phyloP scores from a whole-genome alignment of 345 rosid species.

The Xanthoceras sorbifolium region DNA sequence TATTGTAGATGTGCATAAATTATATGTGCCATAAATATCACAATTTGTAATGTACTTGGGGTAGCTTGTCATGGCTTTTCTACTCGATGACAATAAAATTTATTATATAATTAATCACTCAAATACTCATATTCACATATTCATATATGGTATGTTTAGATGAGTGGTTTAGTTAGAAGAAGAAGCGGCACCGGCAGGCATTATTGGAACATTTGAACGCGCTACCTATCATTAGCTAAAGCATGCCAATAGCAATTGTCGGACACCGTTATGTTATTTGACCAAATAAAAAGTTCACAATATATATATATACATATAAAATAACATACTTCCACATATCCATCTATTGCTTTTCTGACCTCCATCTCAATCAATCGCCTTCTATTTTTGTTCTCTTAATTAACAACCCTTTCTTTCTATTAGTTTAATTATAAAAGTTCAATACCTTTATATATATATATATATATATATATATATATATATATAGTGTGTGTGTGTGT shows the following conservation, averaged over 20 bases:
- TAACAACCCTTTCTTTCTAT: background rate
- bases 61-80: background rate
- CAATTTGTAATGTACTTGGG: too few species aligned
- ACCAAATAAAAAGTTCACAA: background rate
- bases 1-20: too few species aligned
- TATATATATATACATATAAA: background rate
- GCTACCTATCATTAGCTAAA: background rate
- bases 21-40: too few species aligned
- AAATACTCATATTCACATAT: background rate
- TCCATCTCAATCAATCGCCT: background rate
- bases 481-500: too few species aligned
- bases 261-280: background rate
- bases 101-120: too few species aligned
- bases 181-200: background rate
- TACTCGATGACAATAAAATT: background rate
- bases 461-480: too few species aligned
- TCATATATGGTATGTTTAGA: background rate
- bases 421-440: background rate
- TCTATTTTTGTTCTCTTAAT: background rate
- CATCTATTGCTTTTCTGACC: constrained; percentile 5
- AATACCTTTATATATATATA: background rate
- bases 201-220: background rate
- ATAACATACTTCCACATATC: background rate
- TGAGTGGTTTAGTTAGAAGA: background rate
- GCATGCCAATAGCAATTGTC: constrained; percentile 12